phyloP scores from a whole-genome alignment of 129 eudicot genomes.

The Ambrosia artemisiifolia region DNA sequence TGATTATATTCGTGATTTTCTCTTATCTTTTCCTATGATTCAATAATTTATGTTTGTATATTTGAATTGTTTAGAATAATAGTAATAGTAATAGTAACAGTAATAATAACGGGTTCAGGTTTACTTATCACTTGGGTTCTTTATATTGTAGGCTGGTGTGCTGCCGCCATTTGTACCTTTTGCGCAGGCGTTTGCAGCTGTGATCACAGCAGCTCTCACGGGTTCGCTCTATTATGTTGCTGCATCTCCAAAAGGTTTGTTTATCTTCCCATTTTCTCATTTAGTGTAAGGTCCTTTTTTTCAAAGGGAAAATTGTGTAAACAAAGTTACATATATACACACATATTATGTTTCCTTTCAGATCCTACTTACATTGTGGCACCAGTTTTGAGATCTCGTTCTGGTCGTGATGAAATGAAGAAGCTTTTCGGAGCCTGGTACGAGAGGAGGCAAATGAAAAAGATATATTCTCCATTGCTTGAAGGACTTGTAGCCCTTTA shows the following conservation, averaged over 20 bases:
- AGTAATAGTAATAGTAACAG: background rate
- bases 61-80: background rate
- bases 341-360: slow-evolving; percentile 34
- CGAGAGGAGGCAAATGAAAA: slow-evolving; percentile 90
- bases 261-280: background rate
- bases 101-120: background rate
- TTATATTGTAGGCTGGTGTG: slow-evolving; percentile 58
- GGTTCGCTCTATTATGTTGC: slow-evolving; percentile 89
- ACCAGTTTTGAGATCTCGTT: slow-evolving; percentile 72
- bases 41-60: background rate
- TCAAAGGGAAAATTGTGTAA: background rate
- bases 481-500: slow-evolving; percentile 86
- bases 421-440: slow-evolving; percentile 99
- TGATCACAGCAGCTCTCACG: slow-evolving; percentile 90
- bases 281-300: background rate
- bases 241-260: slow-evolving; percentile 90
- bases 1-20: background rate
- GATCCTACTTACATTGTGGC: slow-evolving; percentile 96
- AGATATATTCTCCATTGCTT: slow-evolving; percentile 85
- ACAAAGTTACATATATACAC: no score
- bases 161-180: slow-evolving; percentile 96
- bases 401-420: slow-evolving; percentile 73
- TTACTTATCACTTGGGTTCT: background rate
- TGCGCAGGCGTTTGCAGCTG: slow-evolving; percentile 98
- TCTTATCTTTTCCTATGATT: background rate